Conservation (phyloP, 768 basidiomycete genomes). For the Trichaptum fuscoviolaceum region DNA sequence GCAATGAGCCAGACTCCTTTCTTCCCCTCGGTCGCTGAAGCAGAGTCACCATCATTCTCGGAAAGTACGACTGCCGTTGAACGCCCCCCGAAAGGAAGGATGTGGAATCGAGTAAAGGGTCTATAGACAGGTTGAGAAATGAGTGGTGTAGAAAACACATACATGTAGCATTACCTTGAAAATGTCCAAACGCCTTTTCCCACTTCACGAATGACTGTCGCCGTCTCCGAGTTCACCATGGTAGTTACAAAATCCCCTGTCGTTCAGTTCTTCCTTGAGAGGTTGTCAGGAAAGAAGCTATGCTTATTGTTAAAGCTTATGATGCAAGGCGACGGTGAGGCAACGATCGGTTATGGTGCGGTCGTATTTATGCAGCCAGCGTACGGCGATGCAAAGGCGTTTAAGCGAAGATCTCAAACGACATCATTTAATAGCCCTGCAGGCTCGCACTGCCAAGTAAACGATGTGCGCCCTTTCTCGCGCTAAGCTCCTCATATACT, state of each 20-base stretch:
- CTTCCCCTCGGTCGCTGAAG: conserved; percentile 21
- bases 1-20: conserved; percentile 81
- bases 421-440: no score
- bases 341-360: no score
- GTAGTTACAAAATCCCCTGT: no score
- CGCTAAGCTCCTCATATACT: no score
- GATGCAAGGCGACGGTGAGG: no score
- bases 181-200: conserved; percentile 57
- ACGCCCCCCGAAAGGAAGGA: conserved; percentile 76
- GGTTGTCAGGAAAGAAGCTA: background rate
- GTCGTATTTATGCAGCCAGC: no score
- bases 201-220: conserved; percentile 1
- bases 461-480: no score
- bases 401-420: no score
- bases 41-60: background rate
- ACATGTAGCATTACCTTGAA: conserved; percentile 38
- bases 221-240: conserved; percentile 1
- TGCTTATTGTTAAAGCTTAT: background rate
- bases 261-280: no score
- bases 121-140: conserved; percentile 26
- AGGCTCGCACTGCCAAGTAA: no score
- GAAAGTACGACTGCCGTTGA: conserved; percentile 72
- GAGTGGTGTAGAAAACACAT: background rate
- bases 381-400: no score
- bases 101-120: conserved; percentile 60